Evolutionary conservation across 768 basidiomycete genomes (phyloP).

Genomic region (Grammothele lineata): DNA sequence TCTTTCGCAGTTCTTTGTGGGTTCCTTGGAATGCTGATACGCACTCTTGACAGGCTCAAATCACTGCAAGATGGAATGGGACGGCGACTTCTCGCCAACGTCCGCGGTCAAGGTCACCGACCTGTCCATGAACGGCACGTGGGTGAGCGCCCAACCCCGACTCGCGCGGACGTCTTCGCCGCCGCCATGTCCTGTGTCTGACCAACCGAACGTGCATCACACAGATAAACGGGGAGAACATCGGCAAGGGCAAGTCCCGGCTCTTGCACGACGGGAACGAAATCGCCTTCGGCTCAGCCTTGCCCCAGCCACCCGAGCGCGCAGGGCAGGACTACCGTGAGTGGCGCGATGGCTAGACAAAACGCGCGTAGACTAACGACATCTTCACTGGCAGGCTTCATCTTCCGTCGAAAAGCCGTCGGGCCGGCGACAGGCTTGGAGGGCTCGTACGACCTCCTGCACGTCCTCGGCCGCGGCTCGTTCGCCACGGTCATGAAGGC

Average conservation of each 20-base stretch:
- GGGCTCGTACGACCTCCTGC: slow-evolving; percentile 57
- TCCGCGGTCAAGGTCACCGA: slow-evolving; percentile 48
- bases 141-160: not conserved
- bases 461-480: slow-evolving; percentile 80
- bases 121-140: slow-evolving; percentile 47
- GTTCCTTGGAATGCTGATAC: slow-evolving; percentile 4
- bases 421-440: slow-evolving; percentile 44
- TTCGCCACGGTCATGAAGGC: slow-evolving; percentile 89
- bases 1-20: not conserved
- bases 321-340: slow-evolving; percentile 65
- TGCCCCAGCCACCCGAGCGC: slow-evolving; percentile 36
- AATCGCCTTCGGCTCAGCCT: slow-evolving; percentile 69
- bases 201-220: no score
- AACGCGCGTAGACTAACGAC: not conserved
- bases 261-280: slow-evolving; percentile 77
- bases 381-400: slow-evolving; percentile 44
- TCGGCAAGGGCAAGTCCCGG: slow-evolving; percentile 44
- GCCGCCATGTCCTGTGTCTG: not conserved
- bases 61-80: slow-evolving; percentile 58
- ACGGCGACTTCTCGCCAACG: slow-evolving; percentile 38
- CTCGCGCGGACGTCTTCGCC: no score
- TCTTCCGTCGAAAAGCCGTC: slow-evolving; percentile 60
- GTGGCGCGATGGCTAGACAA: slow-evolving; percentile 18
- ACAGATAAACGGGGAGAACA: slow-evolving; percentile 62
- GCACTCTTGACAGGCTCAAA: slow-evolving; percentile 35